Conservation (phyloP, 805 yeast genomes). For the Yarrowia phangngaensis region DNA sequence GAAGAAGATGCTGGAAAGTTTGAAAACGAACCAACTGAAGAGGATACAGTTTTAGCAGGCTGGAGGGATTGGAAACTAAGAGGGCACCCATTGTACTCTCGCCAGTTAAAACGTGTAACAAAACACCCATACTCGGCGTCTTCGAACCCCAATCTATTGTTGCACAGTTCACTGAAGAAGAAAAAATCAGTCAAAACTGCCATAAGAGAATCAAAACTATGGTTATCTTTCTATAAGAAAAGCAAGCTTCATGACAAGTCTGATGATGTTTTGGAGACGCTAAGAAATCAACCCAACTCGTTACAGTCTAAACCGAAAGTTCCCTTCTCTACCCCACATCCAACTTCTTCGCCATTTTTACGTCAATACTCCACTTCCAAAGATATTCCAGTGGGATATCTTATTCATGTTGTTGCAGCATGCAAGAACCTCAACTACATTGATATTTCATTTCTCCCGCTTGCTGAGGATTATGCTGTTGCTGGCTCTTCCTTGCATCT, state of each 20-base stretch:
- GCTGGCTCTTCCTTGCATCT: slow-evolving; percentile 14
- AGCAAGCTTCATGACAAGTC: slow-evolving; percentile 12
- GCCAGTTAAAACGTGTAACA: slow-evolving; percentile 10
- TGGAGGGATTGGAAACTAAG: slow-evolving; percentile 92
- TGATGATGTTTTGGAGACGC: not conserved
- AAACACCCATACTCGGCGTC: not conserved
- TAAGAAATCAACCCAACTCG: not conserved
- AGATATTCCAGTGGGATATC: slow-evolving; percentile 75
- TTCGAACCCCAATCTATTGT: not conserved
- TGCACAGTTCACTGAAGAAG: not conserved
- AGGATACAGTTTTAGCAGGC: slow-evolving; percentile 55
- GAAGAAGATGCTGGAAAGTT: slow-evolving; percentile 28
- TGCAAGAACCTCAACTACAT: slow-evolving; percentile 59
- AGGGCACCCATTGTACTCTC: slow-evolving; percentile 61
- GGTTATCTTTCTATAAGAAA: slow-evolving; percentile 9
- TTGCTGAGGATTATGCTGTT: slow-evolving; percentile 61
- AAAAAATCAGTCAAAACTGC: not conserved
- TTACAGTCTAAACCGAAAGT: slow-evolving; percentile 1
- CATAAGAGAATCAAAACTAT: not conserved
- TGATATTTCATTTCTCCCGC: slow-evolving; percentile 57
- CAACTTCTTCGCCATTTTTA: slow-evolving; percentile 45
- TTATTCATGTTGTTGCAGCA: slow-evolving; percentile 61
- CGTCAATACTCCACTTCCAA: slow-evolving; percentile 60
- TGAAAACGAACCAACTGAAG: slow-evolving; percentile 25
- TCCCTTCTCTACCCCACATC: slow-evolving; percentile 28